These are phyloP conservation scores for Aspergillus taichungensis DNA, from an alignment of 495 filamentous ascomycete genomes.

Conservation along the genomic window DNA sequence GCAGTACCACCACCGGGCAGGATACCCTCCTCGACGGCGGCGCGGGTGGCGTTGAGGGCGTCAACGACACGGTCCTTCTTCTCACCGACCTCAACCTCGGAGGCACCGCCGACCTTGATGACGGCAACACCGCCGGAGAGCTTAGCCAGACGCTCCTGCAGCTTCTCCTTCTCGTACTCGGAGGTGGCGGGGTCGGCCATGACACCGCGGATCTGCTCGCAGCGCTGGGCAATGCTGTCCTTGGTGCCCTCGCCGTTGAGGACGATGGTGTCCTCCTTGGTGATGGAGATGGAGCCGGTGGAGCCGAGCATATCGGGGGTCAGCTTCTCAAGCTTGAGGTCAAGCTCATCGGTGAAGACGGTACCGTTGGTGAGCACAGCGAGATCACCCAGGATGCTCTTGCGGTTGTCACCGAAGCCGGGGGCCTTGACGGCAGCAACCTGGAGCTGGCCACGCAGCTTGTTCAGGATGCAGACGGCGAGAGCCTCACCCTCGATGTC, in stretches of 20 bases:
- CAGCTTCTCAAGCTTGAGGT: constrained; percentile 96
- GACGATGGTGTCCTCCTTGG: constrained; percentile 99
- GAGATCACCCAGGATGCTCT: constrained; percentile 95
- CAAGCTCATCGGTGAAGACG: constrained; percentile 97
- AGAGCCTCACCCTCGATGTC: constrained; percentile 98
- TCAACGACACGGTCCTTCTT: constrained; percentile 99
- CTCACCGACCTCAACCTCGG: constrained; percentile 96
- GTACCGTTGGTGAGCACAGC: constrained; percentile 92
- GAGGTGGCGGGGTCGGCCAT: constrained; percentile 88
- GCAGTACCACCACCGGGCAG: constrained; percentile 96
- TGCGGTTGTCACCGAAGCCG: constrained; percentile 99
- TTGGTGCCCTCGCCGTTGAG: constrained; percentile 96
- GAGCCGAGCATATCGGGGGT: constrained; percentile 93
- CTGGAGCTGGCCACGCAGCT: constrained; percentile 98
- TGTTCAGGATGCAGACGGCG: constrained; percentile 98
- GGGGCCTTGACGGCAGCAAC: constrained; percentile 98
- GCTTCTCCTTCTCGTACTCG: constrained; percentile 99
- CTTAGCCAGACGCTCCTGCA: constrained; percentile 98
- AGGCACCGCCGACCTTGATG: constrained; percentile 96
- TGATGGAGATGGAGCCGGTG: constrained; percentile 97
- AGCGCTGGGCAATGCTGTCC: constrained; percentile 87
- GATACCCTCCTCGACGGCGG: constrained; percentile 97
- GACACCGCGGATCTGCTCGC: constrained; percentile 97
- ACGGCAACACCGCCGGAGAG: constrained; percentile 98
- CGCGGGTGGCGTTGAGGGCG: constrained; percentile 95